Percentiles rank a stretch among this genome's conserved stretches.
phyloP scores from a whole-genome alignment of 75 land plant genomes.

The Sequoiadendron giganteum region DNA sequence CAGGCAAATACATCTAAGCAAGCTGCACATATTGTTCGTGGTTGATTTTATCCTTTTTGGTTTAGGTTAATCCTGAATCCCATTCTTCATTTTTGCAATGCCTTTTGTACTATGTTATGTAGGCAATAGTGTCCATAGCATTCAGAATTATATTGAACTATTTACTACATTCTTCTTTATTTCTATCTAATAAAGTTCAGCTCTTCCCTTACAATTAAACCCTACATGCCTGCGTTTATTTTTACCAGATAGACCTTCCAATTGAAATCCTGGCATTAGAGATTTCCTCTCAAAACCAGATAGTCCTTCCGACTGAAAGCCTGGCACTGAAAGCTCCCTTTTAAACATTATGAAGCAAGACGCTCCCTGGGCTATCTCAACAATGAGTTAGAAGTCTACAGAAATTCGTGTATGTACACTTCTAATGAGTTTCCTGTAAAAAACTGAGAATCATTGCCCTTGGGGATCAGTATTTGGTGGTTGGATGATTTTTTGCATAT shows the following conservation, averaged over 20 bases:
- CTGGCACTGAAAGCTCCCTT: background rate
- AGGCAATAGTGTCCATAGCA: constrained; percentile 1
- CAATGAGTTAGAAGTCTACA: constrained; percentile 9
- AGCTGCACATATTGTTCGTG: background rate
- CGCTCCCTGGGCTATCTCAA: background rate
- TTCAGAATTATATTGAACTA: constrained; percentile 12
- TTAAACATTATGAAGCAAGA: background rate
- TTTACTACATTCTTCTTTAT: constrained; percentile 5
- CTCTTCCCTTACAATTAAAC: background rate
- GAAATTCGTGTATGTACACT: background rate
- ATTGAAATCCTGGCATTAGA: background rate
- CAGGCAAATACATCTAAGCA: constrained; percentile 4
- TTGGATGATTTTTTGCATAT: constrained; percentile 6
- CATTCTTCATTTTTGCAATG: constrained; percentile 9
- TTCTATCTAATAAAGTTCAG: constrained; percentile 5
- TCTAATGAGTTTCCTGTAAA: background rate
- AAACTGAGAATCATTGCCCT: background rate
- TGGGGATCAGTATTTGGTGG: background rate
- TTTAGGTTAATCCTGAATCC: background rate
- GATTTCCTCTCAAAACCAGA: background rate
- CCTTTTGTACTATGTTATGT: constrained; percentile 5
- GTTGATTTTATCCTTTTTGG: constrained; percentile 1
- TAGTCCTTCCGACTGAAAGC: background rate
- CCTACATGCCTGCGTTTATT: background rate
- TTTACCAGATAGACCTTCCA: constrained; percentile 1